Conservation (phyloP, 106 monocot genomes). For the Platanthera guangdongensis region DNA sequence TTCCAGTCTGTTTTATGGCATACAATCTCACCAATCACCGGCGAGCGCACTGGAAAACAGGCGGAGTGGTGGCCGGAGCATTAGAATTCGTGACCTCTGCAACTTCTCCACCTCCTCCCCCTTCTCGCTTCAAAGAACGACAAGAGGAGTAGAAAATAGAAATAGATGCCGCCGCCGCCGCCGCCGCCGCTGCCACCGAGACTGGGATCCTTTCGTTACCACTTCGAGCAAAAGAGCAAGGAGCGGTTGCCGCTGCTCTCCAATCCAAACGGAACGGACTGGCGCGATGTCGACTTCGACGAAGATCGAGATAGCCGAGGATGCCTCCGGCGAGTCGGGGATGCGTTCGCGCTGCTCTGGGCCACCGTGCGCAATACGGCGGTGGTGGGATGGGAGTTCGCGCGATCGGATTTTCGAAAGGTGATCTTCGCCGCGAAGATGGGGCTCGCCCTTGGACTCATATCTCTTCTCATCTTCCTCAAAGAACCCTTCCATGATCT, state of each 20-base stretch:
- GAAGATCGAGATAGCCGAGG: slow-evolving; percentile 9
- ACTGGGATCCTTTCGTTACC: slow-evolving; percentile 49
- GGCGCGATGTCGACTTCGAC: slow-evolving; percentile 1
- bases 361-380: slow-evolving; percentile 1
- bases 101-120: not conserved
- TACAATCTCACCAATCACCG: not conserved
- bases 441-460: slow-evolving; percentile 64
- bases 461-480: slow-evolving; percentile 68
- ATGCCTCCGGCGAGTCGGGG: slow-evolving; percentile 13
- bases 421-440: slow-evolving; percentile 74
- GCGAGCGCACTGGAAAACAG: not conserved
- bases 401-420: slow-evolving; percentile 52
- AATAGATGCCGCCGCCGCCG: not conserved
- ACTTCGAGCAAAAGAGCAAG: slow-evolving; percentile 44
- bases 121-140: not conserved
- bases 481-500: slow-evolving; percentile 46
- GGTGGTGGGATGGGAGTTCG: slow-evolving; percentile 46
- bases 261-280: slow-evolving; percentile 11
- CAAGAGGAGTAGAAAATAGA: not conserved
- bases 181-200: slow-evolving; percentile 6
- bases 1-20: too few relatives aligned
- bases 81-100: not conserved
- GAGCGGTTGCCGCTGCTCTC: slow-evolving; percentile 34
- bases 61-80: not conserved
- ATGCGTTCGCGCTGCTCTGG: slow-evolving; percentile 11